Conservation (phyloP, 257 asterid species). For the Solanum neorickii region DNA sequence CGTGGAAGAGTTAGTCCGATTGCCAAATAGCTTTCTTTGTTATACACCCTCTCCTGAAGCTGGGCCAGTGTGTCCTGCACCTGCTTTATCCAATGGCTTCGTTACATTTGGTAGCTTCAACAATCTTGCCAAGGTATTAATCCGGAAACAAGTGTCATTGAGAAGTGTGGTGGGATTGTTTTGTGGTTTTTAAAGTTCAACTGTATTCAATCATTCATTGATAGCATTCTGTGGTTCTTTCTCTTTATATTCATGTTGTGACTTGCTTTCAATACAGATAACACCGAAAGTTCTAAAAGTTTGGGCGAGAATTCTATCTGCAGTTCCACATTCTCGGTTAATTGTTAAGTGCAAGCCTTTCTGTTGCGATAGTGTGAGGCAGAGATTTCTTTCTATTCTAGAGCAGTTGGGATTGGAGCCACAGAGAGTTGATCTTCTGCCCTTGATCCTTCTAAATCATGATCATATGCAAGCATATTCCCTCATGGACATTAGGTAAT, state of each 20-base stretch:
- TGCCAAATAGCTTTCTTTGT: slow-evolving; percentile 88
- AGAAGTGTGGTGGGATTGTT: not conserved
- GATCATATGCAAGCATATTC: slow-evolving; percentile 99
- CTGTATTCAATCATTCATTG: not conserved
- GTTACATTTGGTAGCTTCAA: slow-evolving; percentile 97
- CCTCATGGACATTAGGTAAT: slow-evolving; percentile 95
- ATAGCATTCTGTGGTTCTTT: not conserved
- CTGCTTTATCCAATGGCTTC: slow-evolving; percentile 87
- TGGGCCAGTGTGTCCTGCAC: slow-evolving; percentile 76
- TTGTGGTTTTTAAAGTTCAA: not conserved
- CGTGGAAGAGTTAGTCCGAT: slow-evolving; percentile 81
- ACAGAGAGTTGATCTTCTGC: slow-evolving; percentile 90
- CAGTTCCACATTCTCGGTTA: slow-evolving; percentile 90
- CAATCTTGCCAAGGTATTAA: slow-evolving; percentile 92
- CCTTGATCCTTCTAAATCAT: slow-evolving; percentile 93
- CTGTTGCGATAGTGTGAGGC: slow-evolving; percentile 87
- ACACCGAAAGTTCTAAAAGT: slow-evolving; percentile 95
- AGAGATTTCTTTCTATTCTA: slow-evolving; percentile 61
- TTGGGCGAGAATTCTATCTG: slow-evolving; percentile 93
- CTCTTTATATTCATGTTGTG: not conserved
- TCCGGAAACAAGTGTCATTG: not conserved
- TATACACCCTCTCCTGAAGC: slow-evolving; percentile 99
- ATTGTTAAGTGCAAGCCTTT: slow-evolving; percentile 96
- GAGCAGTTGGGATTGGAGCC: slow-evolving; percentile 96
- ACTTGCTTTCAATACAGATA: slow-evolving; percentile 35